phyloP scores from a whole-genome alignment of 73 alveolate species.

The Tetrahymena elliotti region DNA sequence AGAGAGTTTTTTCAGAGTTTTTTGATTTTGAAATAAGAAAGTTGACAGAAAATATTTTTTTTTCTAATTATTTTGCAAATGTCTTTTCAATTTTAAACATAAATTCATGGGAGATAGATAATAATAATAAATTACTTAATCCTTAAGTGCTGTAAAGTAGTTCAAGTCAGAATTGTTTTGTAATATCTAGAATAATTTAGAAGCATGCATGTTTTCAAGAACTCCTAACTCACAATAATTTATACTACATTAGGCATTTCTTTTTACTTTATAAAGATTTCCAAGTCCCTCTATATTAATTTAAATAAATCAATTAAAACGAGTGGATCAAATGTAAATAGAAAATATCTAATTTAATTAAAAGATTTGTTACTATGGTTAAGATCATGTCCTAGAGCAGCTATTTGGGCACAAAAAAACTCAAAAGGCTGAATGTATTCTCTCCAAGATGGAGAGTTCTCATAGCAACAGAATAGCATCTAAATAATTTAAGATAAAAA shows the following conservation, averaged over 20 bases:
- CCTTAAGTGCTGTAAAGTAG: constrained; percentile 3
- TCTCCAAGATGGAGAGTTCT: constrained; percentile 4
- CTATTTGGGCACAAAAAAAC: constrained; percentile 5
- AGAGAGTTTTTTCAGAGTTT: too few species aligned
- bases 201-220: constrained; percentile 33
- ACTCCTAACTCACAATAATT: constrained; percentile 25
- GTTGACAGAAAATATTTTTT: neutral
- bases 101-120: too few species aligned
- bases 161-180: neutral
- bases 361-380: constrained; percentile 4
- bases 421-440: neutral
- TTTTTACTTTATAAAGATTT: constrained; percentile 19
- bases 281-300: constrained; percentile 29
- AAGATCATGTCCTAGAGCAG: constrained; percentile 9
- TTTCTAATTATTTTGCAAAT: too few species aligned
- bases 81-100: too few species aligned
- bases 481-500: neutral
- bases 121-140: neutral
- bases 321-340: neutral
- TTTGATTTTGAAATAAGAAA: neutral
- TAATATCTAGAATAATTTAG: constrained; percentile 17
- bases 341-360: too few species aligned
- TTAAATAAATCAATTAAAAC: neutral
- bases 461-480: constrained; percentile 9
- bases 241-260: constrained; percentile 9